Conservation (phyloP, 352 stramenopile species). For the Globisporangium recalcitrans region DNA sequence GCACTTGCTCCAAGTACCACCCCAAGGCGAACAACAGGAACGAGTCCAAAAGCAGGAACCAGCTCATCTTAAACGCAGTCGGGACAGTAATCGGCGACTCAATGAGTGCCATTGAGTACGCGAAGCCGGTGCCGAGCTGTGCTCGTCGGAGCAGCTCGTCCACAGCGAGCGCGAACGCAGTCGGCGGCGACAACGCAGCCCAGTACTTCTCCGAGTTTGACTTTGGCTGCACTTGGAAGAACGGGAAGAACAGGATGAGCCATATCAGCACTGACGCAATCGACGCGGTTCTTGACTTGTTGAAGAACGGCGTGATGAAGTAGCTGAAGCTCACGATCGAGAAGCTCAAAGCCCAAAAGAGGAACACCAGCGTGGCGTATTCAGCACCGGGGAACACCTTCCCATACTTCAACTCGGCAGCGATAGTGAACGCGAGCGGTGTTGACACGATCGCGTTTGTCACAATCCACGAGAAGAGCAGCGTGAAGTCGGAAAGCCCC, state of each 20-base stretch:
- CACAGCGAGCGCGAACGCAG: slow-evolving; percentile 60
- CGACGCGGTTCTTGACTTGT: slow-evolving; percentile 55
- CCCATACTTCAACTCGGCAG: slow-evolving; percentile 55
- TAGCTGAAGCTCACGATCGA: slow-evolving; percentile 63
- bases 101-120: slow-evolving; percentile 42
- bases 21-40: slow-evolving; percentile 77
- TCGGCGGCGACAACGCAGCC: slow-evolving; percentile 51
- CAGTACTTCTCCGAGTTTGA: slow-evolving; percentile 40
- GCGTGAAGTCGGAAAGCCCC: slow-evolving; percentile 54
- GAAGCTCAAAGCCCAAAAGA: slow-evolving; percentile 61
- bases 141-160: slow-evolving; percentile 54
- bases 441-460: slow-evolving; percentile 46
- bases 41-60: slow-evolving; percentile 72
- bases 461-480: slow-evolving; percentile 62
- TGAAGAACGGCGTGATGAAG: slow-evolving; percentile 62
- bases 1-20: slow-evolving; percentile 91
- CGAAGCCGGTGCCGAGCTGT: slow-evolving; percentile 54
- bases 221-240: slow-evolving; percentile 52
- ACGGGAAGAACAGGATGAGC: slow-evolving; percentile 73
- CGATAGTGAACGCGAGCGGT: slow-evolving; percentile 39
- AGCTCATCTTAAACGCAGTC: slow-evolving; percentile 43
- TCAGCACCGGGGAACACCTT: slow-evolving; percentile 58
- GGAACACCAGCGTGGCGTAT: slow-evolving; percentile 53
- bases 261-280: slow-evolving; percentile 64
- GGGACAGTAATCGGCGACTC: slow-evolving; percentile 40